Percentiles rank a stretch among this genome's conserved stretches.
Evolutionary conservation across 2,329 filamentous ascomycete genomes (phyloP).

Genomic region (Beauveria caledonica): DNA sequence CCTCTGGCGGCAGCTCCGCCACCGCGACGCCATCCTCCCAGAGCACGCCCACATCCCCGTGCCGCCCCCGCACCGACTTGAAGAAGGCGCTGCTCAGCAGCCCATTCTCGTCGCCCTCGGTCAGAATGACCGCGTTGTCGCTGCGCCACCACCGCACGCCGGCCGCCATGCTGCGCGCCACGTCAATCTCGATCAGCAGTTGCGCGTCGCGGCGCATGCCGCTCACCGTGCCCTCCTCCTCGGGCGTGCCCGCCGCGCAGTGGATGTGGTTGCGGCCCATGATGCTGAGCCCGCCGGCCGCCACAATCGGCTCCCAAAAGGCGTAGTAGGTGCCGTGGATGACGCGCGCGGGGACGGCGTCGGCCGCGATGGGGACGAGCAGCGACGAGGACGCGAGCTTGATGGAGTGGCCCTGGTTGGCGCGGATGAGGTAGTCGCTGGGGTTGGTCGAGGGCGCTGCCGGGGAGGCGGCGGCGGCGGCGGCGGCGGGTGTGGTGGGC

Average conservation of each 20-base stretch:
- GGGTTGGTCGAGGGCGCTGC: slow-evolving; percentile 29
- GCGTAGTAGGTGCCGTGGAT: slow-evolving; percentile 86
- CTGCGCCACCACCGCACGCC: slow-evolving; percentile 68
- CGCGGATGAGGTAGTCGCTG: slow-evolving; percentile 78
- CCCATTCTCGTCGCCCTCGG: slow-evolving; percentile 50
- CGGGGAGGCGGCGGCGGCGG: slow-evolving; percentile 8
- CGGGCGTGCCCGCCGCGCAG: slow-evolving; percentile 68
- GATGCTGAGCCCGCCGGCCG: slow-evolving; percentile 65
- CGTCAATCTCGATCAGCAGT: slow-evolving; percentile 68
- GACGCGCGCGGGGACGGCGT: slow-evolving; percentile 55
- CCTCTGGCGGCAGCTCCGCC: slow-evolving; percentile 55
- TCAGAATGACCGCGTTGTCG: slow-evolving; percentile 69
- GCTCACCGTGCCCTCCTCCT: slow-evolving; percentile 51
- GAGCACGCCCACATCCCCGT: slow-evolving; percentile 52
- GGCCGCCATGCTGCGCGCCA: slow-evolving; percentile 55
- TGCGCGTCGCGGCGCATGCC: slow-evolving; percentile 76
- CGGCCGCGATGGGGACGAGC: slow-evolving; percentile 54
- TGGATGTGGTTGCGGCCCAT: slow-evolving; percentile 90
- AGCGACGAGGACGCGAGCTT: slow-evolving; percentile 62
- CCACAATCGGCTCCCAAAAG: slow-evolving; percentile 67
- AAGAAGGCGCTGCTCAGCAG: slow-evolving; percentile 61
- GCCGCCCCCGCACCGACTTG: slow-evolving; percentile 58
- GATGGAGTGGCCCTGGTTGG: slow-evolving; percentile 91
- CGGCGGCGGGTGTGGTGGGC: slow-evolving; percentile 14
- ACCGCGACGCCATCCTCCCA: slow-evolving; percentile 62